A percentile compares a stretch with the other conserved stretches of the same genome.
phyloP scores from a whole-genome alignment of 441 rosid genomes.

The Croton laevigatus region DNA sequence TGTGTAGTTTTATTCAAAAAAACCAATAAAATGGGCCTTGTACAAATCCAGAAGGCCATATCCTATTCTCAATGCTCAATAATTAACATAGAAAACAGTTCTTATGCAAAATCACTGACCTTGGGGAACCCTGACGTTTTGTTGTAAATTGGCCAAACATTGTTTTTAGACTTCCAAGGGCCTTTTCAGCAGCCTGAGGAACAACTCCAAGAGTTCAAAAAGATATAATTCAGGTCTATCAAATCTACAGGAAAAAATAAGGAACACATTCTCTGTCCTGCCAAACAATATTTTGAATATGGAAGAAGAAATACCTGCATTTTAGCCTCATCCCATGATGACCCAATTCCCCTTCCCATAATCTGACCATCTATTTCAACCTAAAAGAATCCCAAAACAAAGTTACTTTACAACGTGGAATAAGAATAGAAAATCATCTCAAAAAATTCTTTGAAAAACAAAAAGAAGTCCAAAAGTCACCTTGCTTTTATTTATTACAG shows the following conservation, averaged over 20 bases:
- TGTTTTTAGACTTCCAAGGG: slow-evolving; percentile 65
- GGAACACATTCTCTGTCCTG: neutral
- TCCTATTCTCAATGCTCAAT: neutral
- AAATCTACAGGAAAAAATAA: neutral
- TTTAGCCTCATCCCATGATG: slow-evolving; percentile 95
- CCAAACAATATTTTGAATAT: slow-evolving; percentile 14
- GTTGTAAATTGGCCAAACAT: slow-evolving; percentile 60
- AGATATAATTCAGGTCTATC: slow-evolving; percentile 4
- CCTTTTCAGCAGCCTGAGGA: slow-evolving; percentile 89
- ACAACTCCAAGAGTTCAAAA: slow-evolving; percentile 21
- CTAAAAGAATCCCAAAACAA: slow-evolving; percentile 33
- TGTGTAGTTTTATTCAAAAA: neutral
- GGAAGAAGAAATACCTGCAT: slow-evolving; percentile 54
- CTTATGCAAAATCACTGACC: slow-evolving; percentile 46
- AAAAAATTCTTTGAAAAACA: neutral
- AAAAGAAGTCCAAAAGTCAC: neutral
- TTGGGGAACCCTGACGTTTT: slow-evolving; percentile 75
- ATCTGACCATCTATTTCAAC: slow-evolving; percentile 94
- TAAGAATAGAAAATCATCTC: neutral
- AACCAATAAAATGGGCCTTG: neutral
- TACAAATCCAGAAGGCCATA: neutral
- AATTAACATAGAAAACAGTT: neutral
- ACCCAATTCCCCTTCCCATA: slow-evolving; percentile 81
- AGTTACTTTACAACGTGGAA: neutral
- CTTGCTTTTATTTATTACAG: neutral